Evolutionary conservation across 768 basidiomycete genomes (phyloP).

Genomic region (Panaeolus cyanescens): DNA sequence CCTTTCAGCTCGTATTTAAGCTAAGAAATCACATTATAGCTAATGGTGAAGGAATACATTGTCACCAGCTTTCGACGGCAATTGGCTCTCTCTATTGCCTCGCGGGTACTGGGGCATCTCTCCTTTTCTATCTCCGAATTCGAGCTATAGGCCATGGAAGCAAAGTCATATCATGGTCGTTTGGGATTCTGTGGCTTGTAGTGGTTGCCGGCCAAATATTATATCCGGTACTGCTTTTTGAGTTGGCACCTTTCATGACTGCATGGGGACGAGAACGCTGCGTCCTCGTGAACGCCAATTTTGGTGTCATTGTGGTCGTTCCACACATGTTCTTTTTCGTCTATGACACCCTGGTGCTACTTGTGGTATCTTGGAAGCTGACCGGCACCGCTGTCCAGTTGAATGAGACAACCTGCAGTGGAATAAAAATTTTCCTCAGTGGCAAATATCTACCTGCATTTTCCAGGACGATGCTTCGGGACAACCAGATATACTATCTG

Average conservation of each 20-base stretch:
- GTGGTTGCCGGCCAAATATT: slow-evolving; percentile 26
- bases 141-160: slow-evolving; percentile 24
- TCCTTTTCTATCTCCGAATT: slow-evolving; percentile 31
- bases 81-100: slow-evolving; percentile 18
- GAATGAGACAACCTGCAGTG: slow-evolving; percentile 3
- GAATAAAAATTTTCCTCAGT: slow-evolving; percentile 14
- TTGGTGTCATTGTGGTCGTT: slow-evolving; percentile 8
- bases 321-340: slow-evolving; percentile 19
- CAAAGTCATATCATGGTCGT: slow-evolving; percentile 17
- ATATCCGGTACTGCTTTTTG: too few relatives aligned
- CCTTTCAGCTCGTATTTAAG: too few relatives aligned
- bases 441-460: slow-evolving; percentile 27
- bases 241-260: too few relatives aligned
- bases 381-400: slow-evolving; percentile 8
- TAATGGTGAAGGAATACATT: background rate
- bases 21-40: slow-evolving; percentile 2
- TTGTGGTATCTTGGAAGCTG: slow-evolving; percentile 31
- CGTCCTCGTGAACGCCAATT: slow-evolving; percentile 12
- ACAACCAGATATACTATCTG: slow-evolving; percentile 35
- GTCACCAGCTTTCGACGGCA: background rate
- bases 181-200: slow-evolving; percentile 23
- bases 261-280: too few relatives aligned
- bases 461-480: slow-evolving; percentile 24
- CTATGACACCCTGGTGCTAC: slow-evolving; percentile 29
- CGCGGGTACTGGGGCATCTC: slow-evolving; percentile 18